Percentiles rank a stretch among this genome's conserved stretches.
Conservation (phyloP, 2,329 filamentous ascomycete genomes). For the Trichophyton verrucosum region DNA sequence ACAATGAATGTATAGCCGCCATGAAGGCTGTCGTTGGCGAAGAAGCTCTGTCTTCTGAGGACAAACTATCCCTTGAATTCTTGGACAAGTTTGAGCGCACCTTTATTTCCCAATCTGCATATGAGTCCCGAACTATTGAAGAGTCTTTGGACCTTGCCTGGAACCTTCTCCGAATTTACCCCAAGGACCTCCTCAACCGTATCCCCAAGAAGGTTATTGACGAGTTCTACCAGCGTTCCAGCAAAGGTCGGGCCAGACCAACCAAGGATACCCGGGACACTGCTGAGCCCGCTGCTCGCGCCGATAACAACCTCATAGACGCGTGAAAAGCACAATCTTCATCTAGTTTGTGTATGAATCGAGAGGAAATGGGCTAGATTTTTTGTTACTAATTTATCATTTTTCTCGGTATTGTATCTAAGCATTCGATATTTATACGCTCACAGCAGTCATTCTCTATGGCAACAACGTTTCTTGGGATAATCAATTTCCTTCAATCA, state of each 20-base stretch:
- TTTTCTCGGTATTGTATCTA: slow-evolving; percentile 2
- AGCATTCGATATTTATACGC: neutral
- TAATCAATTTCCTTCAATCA: neutral
- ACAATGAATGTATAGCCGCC: slow-evolving; percentile 44
- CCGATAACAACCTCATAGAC: slow-evolving; percentile 32
- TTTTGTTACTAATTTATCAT: neutral
- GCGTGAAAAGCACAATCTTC: slow-evolving; percentile 17
- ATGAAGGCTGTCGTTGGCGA: slow-evolving; percentile 99
- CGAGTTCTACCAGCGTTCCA: slow-evolving; percentile 61
- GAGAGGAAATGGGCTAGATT: neutral
- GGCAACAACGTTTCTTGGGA: neutral
- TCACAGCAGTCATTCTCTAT: neutral
- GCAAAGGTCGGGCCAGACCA: slow-evolving; percentile 25
- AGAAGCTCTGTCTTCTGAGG: slow-evolving; percentile 86
- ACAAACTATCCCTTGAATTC: slow-evolving; percentile 96
- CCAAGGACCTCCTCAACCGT: slow-evolving; percentile 95
- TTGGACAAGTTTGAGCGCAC: slow-evolving; percentile 95
- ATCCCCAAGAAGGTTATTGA: slow-evolving; percentile 72
- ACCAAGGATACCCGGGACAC: slow-evolving; percentile 38
- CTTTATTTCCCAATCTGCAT: slow-evolving; percentile 84
- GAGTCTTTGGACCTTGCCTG: slow-evolving; percentile 93
- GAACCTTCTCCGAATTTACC: slow-evolving; percentile 92
- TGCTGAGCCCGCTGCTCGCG: slow-evolving; percentile 20
- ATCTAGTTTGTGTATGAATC: neutral
- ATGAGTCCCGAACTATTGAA: slow-evolving; percentile 82